phyloP scores from a whole-genome alignment of 805 yeast genomes.

The Candida verbasci region DNA sequence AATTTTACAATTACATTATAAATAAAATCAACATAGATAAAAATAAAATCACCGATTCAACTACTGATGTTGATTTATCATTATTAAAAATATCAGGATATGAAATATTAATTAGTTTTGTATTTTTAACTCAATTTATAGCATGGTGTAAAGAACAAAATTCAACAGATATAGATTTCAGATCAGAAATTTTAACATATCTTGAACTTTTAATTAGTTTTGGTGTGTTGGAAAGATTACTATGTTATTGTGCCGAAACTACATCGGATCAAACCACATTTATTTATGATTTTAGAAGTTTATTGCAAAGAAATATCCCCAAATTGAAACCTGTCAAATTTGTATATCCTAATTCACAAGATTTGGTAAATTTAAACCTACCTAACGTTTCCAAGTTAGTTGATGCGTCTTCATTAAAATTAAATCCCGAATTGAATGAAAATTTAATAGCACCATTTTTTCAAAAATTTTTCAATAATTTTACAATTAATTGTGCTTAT shows the following conservation, averaged over 20 bases:
- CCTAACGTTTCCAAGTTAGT: constrained; percentile 29
- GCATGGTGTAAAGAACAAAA: constrained; percentile 59
- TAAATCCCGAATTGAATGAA: constrained; percentile 22
- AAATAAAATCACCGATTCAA: constrained; percentile 8
- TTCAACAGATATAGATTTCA: constrained; percentile 47
- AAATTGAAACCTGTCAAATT: constrained; percentile 49
- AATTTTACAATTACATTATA: constrained; percentile 39
- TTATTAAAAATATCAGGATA: constrained; percentile 27
- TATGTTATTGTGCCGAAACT: constrained; percentile 60
- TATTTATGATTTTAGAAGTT: constrained; percentile 61
- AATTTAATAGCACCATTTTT: constrained; percentile 36
- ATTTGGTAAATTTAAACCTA: constrained; percentile 23
- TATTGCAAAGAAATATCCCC: constrained; percentile 66
- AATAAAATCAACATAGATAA: constrained; percentile 18
- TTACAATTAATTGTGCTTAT: constrained; percentile 62
- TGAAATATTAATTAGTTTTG: constrained; percentile 42
- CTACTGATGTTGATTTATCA: constrained; percentile 26
- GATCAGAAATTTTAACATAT: constrained; percentile 52
- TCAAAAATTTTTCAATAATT: constrained; percentile 48
- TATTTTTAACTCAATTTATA: constrained; percentile 55
- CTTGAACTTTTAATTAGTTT: constrained; percentile 53
- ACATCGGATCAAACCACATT: constrained; percentile 31
- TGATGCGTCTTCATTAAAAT: constrained; percentile 16
- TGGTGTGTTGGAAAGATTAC: constrained; percentile 69
- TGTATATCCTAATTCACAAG: constrained; percentile 42